Evolutionary conservation across 2,329 filamentous ascomycete species (phyloP), one percentile per base, ranked within the genome.

Genomic region (Ascosphaera apis): DNA sequence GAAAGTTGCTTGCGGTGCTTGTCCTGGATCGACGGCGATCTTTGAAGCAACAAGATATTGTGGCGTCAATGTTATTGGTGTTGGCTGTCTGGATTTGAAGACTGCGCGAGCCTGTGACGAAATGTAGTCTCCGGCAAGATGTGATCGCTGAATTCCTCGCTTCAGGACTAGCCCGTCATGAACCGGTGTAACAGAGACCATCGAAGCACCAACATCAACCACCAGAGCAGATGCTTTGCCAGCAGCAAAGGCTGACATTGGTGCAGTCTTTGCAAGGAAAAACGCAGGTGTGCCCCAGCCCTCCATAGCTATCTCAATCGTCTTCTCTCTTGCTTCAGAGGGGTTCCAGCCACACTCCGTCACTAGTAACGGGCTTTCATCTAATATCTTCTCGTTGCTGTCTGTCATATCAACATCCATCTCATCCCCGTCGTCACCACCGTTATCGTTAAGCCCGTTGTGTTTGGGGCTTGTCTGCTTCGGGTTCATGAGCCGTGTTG

Each of bases 301-400:
- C 64, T 98, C 88, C 76, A 98, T 93, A 40, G 82, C 83, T 42
- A 95, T 73, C 60, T 98, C 88, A 48, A 93, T 86, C 30, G 77
- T 76, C 67, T 88, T 91, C 60, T 98, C 88, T 40, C 91, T 69
- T 40, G 78, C 72, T 61, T 93, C 93, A 31, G 69, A 57, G 17
- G 73, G 67, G 57, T 92, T 95, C 84, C 86, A 95, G 8, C 81
- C 78, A 11, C 84, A 79, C 57, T 98, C 88, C 1, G 82, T 92
- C 69, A 98, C 76, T 40, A 98, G 65, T 41, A 98, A 61, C 5
- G 88, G 91, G 54, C 80, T 88, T 54, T 95, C 88, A 35, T 76
- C 71, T 42, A 98, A 64, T 5, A 80, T 72, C 57, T 83, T 88
- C 54, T 91, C 66, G 39, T 67, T 66, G 40, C 67, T 66, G 39